Percentiles rank a stretch among this genome's conserved stretches.
Evolutionary conservation across 441 rosid genomes (phyloP).

Genomic region (Omphalea diandra): DNA sequence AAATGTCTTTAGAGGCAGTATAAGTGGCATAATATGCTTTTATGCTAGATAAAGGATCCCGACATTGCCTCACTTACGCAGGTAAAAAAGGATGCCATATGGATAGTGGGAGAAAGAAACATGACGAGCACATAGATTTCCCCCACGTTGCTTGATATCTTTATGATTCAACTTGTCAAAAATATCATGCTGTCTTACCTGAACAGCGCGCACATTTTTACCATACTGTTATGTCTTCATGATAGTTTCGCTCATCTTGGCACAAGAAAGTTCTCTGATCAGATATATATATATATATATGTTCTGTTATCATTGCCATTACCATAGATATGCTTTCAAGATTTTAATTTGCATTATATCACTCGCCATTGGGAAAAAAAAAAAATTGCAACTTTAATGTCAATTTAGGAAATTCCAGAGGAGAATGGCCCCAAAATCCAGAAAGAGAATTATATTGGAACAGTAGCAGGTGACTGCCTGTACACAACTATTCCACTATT

Average conservation of each 20-base stretch:
- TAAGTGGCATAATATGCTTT: conserved; percentile 3
- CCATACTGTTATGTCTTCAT: not conserved
- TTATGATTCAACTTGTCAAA: no score
- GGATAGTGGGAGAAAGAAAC: not conserved
- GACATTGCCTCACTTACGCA: not conserved
- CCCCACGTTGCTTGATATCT: not conserved
- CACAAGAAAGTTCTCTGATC: conserved; percentile 4
- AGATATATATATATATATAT: not conserved
- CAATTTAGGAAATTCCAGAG: conserved; percentile 48
- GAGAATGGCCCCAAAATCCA: conserved; percentile 22
- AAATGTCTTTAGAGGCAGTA: not conserved
- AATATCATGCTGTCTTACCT: not conserved
- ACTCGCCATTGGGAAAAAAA: conserved; percentile 5
- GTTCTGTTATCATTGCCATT: no score
- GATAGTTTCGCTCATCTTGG: not conserved
- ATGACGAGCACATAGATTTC: not conserved
- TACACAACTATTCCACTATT: not conserved
- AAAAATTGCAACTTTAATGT: conserved; percentile 15
- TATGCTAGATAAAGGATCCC: not conserved
- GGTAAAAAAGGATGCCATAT: not conserved
- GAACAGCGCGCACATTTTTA: not conserved
- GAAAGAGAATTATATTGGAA: conserved; percentile 26
- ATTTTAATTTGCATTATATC: not conserved
- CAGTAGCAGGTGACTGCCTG: conserved; percentile 34
- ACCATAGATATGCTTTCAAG: not conserved